A percentile compares a stretch with the other conserved stretches of the same genome.
These are phyloP conservation scores for Pseudogymnoascus sp. DNA, from an alignment of 2,329 filamentous ascomycete genomes.

Conservation along the genomic window DNA sequence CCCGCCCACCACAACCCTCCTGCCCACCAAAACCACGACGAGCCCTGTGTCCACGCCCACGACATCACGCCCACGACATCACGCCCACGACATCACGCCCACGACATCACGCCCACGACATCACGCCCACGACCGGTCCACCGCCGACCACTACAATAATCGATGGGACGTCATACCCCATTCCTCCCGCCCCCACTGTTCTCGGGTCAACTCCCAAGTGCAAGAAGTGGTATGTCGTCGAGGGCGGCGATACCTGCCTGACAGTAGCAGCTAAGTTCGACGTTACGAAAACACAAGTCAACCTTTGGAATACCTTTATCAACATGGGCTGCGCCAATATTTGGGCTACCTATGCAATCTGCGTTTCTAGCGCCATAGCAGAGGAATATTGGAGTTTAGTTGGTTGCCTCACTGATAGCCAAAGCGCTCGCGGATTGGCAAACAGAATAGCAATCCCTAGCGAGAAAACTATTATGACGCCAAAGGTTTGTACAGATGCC, in stretches of 20 bases:
- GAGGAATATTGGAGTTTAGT: not conserved
- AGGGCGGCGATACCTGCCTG: not conserved
- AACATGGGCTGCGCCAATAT: not conserved
- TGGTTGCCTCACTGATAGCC: not conserved
- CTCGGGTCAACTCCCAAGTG: not conserved
- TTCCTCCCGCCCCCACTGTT: not conserved
- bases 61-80: not conserved
- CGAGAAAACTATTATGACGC: slow-evolving; percentile 11
- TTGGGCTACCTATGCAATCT: not conserved
- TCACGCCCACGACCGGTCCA: not conserved
- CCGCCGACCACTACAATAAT: not conserved
- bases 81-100: not conserved
- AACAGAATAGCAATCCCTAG: not conserved
- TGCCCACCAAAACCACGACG: not conserved
- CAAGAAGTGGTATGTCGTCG: not conserved
- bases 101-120: not conserved
- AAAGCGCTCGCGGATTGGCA: not conserved
- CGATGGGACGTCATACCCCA: not conserved
- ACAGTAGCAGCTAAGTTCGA: not conserved
- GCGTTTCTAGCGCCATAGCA: not conserved
- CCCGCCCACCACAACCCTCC: not conserved
- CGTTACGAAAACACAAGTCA: not conserved
- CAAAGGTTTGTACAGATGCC: not conserved
- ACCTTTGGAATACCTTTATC: slow-evolving; percentile 6
- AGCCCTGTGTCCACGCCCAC: not conserved